These are phyloP conservation scores for Plasmodium billcollinsi DNA, from an alignment of 169 alveolate genomes.

Conservation along the genomic window DNA sequence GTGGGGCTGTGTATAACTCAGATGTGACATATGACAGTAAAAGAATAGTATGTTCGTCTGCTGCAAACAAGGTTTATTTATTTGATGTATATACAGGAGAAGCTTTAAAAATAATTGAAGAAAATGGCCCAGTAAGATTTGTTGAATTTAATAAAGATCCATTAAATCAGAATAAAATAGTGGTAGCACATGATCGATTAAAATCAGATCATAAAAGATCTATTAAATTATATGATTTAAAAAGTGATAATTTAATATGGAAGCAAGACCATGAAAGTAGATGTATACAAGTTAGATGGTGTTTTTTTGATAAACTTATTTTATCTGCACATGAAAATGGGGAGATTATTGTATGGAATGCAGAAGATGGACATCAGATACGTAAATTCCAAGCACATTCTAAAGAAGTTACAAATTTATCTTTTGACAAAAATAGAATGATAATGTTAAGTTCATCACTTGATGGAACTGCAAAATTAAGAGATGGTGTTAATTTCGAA, in stretches of 20 bases:
- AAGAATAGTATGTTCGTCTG: conserved; percentile 89
- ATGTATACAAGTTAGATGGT: conserved; percentile 91
- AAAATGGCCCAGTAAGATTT: conserved; percentile 88
- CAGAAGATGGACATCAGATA: conserved; percentile 84
- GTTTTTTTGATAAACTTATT: conserved; percentile 90
- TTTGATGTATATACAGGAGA: conserved; percentile 90
- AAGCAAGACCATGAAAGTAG: conserved; percentile 82
- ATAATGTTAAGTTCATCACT: conserved; percentile 90
- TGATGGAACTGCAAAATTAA: conserved; percentile 91
- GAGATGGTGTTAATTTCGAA: conserved; percentile 89
- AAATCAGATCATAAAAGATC: conserved; percentile 83
- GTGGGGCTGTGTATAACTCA: conserved; percentile 92
- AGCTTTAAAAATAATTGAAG: conserved; percentile 81
- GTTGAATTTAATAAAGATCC: conserved; percentile 92
- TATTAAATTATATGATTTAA: conserved; percentile 86
- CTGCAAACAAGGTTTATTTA: conserved; percentile 88
- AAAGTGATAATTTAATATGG: conserved; percentile 30
- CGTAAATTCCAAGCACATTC: conserved; percentile 88
- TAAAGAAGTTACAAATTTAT: conserved; percentile 87
- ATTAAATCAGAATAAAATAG: conserved; percentile 86
- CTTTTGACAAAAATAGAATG: conserved; percentile 88
- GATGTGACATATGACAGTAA: conserved; percentile 90
- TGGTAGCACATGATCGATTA: conserved; percentile 90
- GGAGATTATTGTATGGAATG: conserved; percentile 86
- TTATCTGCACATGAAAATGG: conserved; percentile 93